phyloP scores from a whole-genome alignment of 495 filamentous ascomycete genomes.

The Tuber microsphaerosporum region DNA sequence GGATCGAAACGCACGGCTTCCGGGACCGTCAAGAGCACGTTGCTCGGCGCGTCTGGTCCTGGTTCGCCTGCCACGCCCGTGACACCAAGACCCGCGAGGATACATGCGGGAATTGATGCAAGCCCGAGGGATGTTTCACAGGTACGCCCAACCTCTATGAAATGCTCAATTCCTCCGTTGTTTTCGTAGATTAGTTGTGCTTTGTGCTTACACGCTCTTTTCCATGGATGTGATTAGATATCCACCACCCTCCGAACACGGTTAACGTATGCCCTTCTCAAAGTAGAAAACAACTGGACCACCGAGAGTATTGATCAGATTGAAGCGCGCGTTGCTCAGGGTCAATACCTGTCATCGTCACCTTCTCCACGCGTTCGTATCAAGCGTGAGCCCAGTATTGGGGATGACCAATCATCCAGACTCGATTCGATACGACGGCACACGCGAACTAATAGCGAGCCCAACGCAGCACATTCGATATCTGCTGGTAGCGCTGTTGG shows the following conservation, averaged over 20 bases:
- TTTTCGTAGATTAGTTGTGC: conserved; percentile 18
- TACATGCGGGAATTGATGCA: conserved; percentile 33
- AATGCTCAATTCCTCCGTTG: conserved; percentile 32
- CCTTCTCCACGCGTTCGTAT: conserved; percentile 37
- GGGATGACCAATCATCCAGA: conserved; percentile 31
- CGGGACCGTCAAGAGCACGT: conserved; percentile 38
- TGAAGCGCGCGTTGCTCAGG: conserved; percentile 48
- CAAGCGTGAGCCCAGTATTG: conserved; percentile 38
- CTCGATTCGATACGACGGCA: conserved; percentile 34
- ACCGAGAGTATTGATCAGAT: conserved; percentile 50
- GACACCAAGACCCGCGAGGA: conserved; percentile 37
- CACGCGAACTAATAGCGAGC: conserved; percentile 38
- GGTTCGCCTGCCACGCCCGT: conserved; percentile 35
- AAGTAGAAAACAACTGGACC: conserved; percentile 63
- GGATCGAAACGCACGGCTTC: conserved; percentile 40
- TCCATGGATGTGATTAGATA: conserved; percentile 46
- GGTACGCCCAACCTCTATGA: conserved; percentile 33
- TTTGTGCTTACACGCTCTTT: conserved; percentile 36
- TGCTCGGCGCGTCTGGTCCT: conserved; percentile 32
- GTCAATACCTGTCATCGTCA: conserved; percentile 43
- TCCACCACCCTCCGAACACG: conserved; percentile 59
- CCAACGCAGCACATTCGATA: conserved; percentile 35
- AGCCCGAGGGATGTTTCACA: conserved; percentile 41
- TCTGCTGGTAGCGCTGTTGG: conserved; percentile 22
- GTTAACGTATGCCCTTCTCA: conserved; percentile 64